These are phyloP conservation scores for Lachnum nothofagi DNA, from an alignment of 2,329 filamentous ascomycete species.

Conservation along the genomic window DNA sequence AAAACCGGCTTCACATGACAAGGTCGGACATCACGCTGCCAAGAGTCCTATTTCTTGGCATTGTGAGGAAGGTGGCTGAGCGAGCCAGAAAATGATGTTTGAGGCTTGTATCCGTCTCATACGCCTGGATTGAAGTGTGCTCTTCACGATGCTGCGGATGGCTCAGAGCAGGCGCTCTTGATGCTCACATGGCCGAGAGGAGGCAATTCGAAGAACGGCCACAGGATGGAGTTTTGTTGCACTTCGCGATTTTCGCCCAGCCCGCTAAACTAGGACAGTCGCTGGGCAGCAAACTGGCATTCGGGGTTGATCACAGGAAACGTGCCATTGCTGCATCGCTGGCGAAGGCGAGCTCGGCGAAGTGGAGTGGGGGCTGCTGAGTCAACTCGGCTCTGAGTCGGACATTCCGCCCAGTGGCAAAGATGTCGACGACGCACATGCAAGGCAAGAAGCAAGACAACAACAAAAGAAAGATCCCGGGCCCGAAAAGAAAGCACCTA, in stretches of 20 bases:
- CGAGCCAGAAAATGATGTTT: no score
- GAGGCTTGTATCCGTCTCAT: background rate
- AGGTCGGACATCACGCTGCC: no score
- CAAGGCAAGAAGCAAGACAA: background rate
- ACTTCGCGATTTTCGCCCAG: slow-evolving; percentile 17
- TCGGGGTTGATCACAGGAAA: no score
- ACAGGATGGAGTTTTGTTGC: slow-evolving; percentile 15
- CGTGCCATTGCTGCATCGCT: no score
- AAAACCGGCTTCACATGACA: no score
- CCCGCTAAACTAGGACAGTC: background rate
- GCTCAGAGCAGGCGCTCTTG: background rate
- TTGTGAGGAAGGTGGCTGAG: no score
- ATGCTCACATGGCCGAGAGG: background rate
- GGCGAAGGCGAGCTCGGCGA: no score
- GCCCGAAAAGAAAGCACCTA: background rate
- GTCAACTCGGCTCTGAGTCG: background rate
- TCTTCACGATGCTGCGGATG: background rate
- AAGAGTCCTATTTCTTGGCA: no score
- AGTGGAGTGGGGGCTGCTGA: no score
- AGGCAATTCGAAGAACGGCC: background rate
- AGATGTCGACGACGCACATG: background rate
- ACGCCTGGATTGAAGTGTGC: background rate
- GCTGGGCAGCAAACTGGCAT: no score
- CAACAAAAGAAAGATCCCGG: background rate
- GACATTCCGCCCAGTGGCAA: background rate